These are phyloP conservation scores for Colletotrichum brevisporum DNA, from an alignment of 2,329 filamentous ascomycete genomes.

Conservation along the genomic window DNA sequence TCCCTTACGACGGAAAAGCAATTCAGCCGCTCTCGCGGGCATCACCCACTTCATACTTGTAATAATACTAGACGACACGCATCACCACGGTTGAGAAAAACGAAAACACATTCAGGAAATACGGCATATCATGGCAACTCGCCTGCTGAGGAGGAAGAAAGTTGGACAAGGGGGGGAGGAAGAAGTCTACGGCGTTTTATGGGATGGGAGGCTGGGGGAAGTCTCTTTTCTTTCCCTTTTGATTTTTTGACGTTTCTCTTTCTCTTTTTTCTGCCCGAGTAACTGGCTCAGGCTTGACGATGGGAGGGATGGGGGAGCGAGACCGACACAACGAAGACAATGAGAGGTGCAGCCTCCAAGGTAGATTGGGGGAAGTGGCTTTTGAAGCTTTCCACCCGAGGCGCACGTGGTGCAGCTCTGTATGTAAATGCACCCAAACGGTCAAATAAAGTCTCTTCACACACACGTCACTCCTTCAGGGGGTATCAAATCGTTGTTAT, in stretches of 20 bases:
- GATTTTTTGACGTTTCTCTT: neutral
- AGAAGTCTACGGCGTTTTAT: constrained; percentile 29
- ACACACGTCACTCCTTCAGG: constrained; percentile 2
- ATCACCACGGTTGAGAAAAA: constrained; percentile 29
- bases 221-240: neutral
- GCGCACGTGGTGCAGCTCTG: neutral
- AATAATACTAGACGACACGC: constrained; percentile 35
- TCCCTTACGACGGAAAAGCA: too few relatives aligned
- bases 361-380: neutral
- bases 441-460: constrained; percentile 33
- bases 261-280: neutral
- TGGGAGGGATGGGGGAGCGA: too few relatives aligned
- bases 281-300: too few relatives aligned
- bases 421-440: constrained; percentile 25
- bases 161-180: constrained; percentile 25
- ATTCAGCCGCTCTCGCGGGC: too few relatives aligned
- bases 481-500: constrained; percentile 38
- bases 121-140: constrained; percentile 23
- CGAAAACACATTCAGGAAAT: constrained; percentile 21
- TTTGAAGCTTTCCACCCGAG: too few relatives aligned
- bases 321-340: neutral
- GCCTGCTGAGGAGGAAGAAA: constrained; percentile 8
- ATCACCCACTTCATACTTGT: constrained; percentile 4
- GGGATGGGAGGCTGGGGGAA: constrained; percentile 2
- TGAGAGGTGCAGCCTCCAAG: neutral